Evolutionary conservation across 768 basidiomycete genomes (phyloP), one percentile per base, ranked within the genome.

Genomic region (Leucocoprinus leucothites): DNA sequence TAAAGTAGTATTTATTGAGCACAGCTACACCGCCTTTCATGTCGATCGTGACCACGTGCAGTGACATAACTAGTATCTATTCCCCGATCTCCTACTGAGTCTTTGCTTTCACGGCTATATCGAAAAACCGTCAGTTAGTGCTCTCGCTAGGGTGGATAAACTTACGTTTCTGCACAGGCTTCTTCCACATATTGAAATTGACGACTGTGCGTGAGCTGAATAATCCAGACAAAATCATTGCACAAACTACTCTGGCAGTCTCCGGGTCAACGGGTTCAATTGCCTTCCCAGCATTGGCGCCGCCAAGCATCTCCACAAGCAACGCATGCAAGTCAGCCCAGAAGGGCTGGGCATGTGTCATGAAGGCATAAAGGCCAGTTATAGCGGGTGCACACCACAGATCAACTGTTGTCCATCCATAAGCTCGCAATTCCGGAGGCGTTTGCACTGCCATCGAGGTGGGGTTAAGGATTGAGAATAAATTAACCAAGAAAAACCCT

Each of bases 341-440:
- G 68, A 89, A 88, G 0, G 92, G 89, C 65, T 95, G 92, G 1
- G 89, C 86, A 59, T 94, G 91, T 8, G 92, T 94, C 49, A 94
- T 78, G 55, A 85, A 80, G 51, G 93, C 85, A 65, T 91, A 94
- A 9, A 94, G 65, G 1, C 76, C 88, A 9, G 91, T 92, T 61
- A 86, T 72, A 60, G 86, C 70, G 6, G 91, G 86, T 8, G 94
- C 91, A 68, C 82, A 82, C 93, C 94, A 96, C 26, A 94, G 67
- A 65, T 96, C 94, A 0, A 83, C 80, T 21, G 85, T 82, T 41
- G 85, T 87, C 94, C 94, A 96, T 11, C 94, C 94, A 55, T 87
- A 87, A 0, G 90, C 80, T 51, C 77, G 76, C 7, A 97, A 77
- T 66, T 95, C 94, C 0, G 85, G 77, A 1, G 94, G 94, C 0